Percentiles rank a stretch among this genome's conserved stretches.
These are phyloP conservation scores for Ophiostoma sp. DNA, from an alignment of 2,329 filamentous ascomycete genomes.

Conservation along the genomic window DNA sequence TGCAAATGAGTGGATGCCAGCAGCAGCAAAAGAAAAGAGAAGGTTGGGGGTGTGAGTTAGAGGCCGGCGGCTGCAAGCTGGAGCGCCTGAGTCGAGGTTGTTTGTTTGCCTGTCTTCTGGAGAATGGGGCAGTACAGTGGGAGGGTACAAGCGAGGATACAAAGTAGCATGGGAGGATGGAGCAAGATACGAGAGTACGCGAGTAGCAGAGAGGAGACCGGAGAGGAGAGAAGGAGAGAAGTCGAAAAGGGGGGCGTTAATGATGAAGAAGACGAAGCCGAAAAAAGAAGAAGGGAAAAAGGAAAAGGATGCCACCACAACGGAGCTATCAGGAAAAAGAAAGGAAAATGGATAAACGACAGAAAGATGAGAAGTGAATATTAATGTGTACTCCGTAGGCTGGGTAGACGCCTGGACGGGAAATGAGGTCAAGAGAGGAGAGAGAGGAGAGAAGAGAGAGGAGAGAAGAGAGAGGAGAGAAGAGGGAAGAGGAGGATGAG, in stretches of 20 bases:
- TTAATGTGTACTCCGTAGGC: neutral
- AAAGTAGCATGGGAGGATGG: no score
- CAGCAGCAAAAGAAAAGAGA: neutral
- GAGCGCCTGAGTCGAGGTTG: neutral
- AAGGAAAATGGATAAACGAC: neutral
- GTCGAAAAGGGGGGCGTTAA: neutral
- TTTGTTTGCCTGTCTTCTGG: neutral
- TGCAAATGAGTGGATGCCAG: neutral
- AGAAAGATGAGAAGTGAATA: neutral
- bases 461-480: conserved; percentile 11
- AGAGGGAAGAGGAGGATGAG: conserved; percentile 7
- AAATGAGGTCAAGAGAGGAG: conserved; percentile 6
- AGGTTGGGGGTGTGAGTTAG: neutral
- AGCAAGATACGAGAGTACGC: no score
- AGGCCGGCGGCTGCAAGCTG: conserved; percentile 7
- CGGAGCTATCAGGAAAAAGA: neutral
- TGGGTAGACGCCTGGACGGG: neutral
- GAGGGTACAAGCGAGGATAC: neutral
- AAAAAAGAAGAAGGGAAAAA: conserved; percentile 6
- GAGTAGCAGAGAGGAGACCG: no score
- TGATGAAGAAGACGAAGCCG: neutral
- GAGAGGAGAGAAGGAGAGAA: no score
- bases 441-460: no score
- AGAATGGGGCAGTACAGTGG: no score
- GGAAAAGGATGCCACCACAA: neutral